These are phyloP conservation scores for Nicotiana sylvestris DNA, from an alignment of 257 asterid genomes.

Conservation along the genomic window DNA sequence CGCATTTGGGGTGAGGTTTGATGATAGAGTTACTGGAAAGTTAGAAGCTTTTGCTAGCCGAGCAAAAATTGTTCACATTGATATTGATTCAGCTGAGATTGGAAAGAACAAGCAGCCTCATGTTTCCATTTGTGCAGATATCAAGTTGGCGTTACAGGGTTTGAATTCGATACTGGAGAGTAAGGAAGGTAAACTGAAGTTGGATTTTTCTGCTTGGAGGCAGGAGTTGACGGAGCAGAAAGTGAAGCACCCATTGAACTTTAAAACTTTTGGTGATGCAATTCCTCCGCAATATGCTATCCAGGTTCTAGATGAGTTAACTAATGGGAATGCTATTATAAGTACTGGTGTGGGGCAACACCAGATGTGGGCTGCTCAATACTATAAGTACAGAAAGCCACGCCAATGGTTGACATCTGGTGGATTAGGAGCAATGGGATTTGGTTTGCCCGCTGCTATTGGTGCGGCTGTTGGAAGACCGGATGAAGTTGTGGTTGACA, in stretches of 20 bases:
- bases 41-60: conserved; percentile 20
- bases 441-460: conserved; percentile 18
- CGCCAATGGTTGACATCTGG: conserved; percentile 21
- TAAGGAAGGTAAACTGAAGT: neutral
- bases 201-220: conserved; percentile 15
- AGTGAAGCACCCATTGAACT: conserved; percentile 8
- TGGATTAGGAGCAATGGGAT: conserved; percentile 20
- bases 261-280: conserved; percentile 10
- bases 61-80: conserved; percentile 16
- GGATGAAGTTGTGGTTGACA: conserved; percentile 11
- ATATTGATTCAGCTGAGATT: conserved; percentile 16
- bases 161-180: conserved; percentile 10
- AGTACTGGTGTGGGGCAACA: conserved; percentile 20
- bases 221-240: conserved; percentile 7
- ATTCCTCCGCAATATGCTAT: conserved; percentile 19
- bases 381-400: conserved; percentile 13
- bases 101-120: conserved; percentile 20
- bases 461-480: conserved; percentile 21
- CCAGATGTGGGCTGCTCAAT: conserved; percentile 23
- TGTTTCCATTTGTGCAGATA: conserved; percentile 17
- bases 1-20: conserved; percentile 20
- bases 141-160: conserved; percentile 14
- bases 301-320: conserved; percentile 18
- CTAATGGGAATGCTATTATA: conserved; percentile 12
- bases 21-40: conserved; percentile 17